Conservation (phyloP, 2,329 filamentous ascomycete species). For the Podosphaera fusca region DNA sequence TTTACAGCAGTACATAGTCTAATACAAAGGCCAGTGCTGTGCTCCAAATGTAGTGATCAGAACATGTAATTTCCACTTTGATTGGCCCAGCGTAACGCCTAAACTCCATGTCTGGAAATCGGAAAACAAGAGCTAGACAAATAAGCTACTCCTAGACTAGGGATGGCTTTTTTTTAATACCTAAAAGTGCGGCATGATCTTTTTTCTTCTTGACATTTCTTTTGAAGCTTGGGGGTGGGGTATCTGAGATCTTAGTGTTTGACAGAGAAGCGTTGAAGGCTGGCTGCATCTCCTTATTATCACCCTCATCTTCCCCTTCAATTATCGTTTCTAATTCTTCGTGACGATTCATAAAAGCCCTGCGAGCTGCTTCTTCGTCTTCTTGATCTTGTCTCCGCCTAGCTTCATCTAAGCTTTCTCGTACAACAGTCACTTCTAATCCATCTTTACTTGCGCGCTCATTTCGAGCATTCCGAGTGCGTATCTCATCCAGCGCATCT, state of each 20-base stretch:
- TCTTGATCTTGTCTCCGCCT: slow-evolving; percentile 49
- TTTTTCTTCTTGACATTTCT: slow-evolving; percentile 72
- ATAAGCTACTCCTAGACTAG: slow-evolving; percentile 20
- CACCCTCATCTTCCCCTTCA: slow-evolving; percentile 14
- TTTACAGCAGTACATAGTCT: too few relatives aligned
- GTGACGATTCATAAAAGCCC: slow-evolving; percentile 39
- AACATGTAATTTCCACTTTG: too few relatives aligned
- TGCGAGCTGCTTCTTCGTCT: slow-evolving; percentile 58
- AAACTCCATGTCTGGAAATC: too few relatives aligned
- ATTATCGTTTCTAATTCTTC: slow-evolving; percentile 15
- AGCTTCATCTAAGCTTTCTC: slow-evolving; percentile 32
- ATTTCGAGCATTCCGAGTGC: slow-evolving; percentile 71
- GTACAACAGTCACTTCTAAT: slow-evolving; percentile 32
- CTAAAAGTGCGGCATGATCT: slow-evolving; percentile 47
- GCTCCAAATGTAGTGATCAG: too few relatives aligned
- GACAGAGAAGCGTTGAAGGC: not conserved
- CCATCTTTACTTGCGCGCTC: slow-evolving; percentile 52
- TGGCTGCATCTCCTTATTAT: not conserved
- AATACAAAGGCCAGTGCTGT: too few relatives aligned
- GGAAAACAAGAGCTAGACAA: too few relatives aligned
- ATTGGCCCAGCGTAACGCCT: too few relatives aligned
- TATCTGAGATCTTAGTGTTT: slow-evolving; percentile 12
- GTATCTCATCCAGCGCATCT: slow-evolving; percentile 84
- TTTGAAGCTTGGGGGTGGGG: slow-evolving; percentile 45
- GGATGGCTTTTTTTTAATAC: slow-evolving; percentile 66